These are phyloP conservation scores for Rhodotorula diobovata DNA, from an alignment of 768 basidiomycete genomes.

Conservation along the genomic window DNA sequence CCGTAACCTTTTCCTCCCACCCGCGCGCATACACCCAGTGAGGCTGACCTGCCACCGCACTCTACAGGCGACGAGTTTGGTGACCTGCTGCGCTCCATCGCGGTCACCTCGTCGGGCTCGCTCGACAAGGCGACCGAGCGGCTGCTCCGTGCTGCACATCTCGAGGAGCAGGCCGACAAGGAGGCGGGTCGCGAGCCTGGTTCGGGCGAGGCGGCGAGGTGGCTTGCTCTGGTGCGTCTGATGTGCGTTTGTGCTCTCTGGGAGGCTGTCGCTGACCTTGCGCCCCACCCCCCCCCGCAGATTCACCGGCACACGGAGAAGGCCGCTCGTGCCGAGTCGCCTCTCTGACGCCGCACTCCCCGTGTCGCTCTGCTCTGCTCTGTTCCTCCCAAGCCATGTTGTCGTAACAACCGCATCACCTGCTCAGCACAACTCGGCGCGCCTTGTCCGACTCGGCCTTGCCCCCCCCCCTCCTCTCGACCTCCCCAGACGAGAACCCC, in stretches of 20 bases:
- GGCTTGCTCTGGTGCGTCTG: slow-evolving; percentile 17
- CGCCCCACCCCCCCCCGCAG: neutral
- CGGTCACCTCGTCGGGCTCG: neutral
- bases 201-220: slow-evolving; percentile 9
- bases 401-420: neutral
- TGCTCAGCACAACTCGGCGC: neutral
- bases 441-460: too few relatives aligned
- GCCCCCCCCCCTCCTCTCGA: neutral
- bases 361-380: neutral
- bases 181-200: neutral
- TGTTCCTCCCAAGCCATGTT: neutral
- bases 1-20: neutral
- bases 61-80: slow-evolving; percentile 1
- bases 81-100: neutral
- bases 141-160: slow-evolving; percentile 13
- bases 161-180: slow-evolving; percentile 1
- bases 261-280: neutral
- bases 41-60: neutral
- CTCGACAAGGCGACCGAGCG: slow-evolving; percentile 19
- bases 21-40: neutral
- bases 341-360: neutral
- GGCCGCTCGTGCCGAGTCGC: neutral
- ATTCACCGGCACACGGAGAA: slow-evolving; percentile 6
- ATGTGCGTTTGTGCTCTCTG: rapidly evolving
- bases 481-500: too few relatives aligned